phyloP scores from a whole-genome alignment of 2,329 filamentous ascomycete species.

The Aspergillus sp. region DNA sequence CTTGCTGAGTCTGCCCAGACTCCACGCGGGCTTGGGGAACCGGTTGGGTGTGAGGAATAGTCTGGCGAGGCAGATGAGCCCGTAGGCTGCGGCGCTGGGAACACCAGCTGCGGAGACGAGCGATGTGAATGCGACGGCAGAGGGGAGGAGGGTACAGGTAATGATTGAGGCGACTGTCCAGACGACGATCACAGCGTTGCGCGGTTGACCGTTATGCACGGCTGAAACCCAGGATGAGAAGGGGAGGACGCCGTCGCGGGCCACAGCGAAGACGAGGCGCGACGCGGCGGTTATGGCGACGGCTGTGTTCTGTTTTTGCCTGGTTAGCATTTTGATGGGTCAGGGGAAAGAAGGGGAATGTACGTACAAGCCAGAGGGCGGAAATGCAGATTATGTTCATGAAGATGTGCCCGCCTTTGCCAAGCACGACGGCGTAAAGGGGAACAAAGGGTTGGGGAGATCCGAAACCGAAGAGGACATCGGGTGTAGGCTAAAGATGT shows the following conservation, averaged over 20 bases:
- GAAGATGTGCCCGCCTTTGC: constrained; percentile 61
- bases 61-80: constrained; percentile 55
- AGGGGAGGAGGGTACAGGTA: constrained; percentile 64
- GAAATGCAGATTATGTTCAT: constrained; percentile 64
- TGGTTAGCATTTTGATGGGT: not conserved
- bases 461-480: constrained; percentile 58
- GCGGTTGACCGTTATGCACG: constrained; percentile 61
- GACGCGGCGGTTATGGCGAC: constrained; percentile 64
- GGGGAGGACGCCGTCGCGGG: constrained; percentile 64
- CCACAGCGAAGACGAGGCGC: constrained; percentile 66
- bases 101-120: constrained; percentile 59
- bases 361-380: constrained; percentile 55
- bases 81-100: constrained; percentile 58
- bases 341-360: no score
- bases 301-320: constrained; percentile 56
- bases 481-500: constrained; percentile 48
- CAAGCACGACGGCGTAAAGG: constrained; percentile 61
- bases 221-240: constrained; percentile 62
- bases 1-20: constrained; percentile 50
- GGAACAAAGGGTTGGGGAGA: constrained; percentile 64
- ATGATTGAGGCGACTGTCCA: constrained; percentile 59
- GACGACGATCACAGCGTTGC: constrained; percentile 64
- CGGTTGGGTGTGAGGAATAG: constrained; percentile 54
- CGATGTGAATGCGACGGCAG: constrained; percentile 58
- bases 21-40: constrained; percentile 55